Evolutionary conservation across 768 basidiomycete genomes (phyloP).

Genomic region (Suillus sp.): DNA sequence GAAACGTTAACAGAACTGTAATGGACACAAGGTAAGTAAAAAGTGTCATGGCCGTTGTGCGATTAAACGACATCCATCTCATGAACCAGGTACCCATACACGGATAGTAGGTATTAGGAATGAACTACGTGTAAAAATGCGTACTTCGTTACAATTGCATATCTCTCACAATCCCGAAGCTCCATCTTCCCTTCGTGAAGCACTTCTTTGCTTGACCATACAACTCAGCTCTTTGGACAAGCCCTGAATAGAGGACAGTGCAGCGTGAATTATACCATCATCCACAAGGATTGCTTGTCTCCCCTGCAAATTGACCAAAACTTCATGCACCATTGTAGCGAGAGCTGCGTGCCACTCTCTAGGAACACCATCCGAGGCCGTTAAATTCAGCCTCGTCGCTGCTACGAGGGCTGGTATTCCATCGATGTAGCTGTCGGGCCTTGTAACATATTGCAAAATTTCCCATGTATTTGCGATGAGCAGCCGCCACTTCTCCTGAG

Average conservation of each 20-base stretch:
- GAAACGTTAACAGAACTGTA: no score
- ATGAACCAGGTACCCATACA: not conserved
- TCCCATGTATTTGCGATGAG: not conserved
- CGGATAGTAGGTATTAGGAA: not conserved
- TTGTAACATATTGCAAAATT: no score
- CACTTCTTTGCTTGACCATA: not conserved
- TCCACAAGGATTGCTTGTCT: not conserved
- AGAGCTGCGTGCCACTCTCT: not conserved
- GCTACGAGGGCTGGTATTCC: not conserved
- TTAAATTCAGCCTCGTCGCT: not conserved
- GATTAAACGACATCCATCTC: not conserved
- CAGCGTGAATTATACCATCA: not conserved
- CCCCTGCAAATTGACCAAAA: not conserved
- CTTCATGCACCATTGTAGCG: not conserved
- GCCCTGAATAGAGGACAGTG: not conserved
- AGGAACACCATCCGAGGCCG: not conserved
- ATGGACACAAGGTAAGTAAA: no score
- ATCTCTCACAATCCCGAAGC: not conserved
- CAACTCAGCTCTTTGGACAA: not conserved
- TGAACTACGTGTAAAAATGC: not conserved
- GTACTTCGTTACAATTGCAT: not conserved
- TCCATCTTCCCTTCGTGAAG: not conserved
- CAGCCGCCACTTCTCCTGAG: not conserved
- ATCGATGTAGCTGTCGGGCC: not conserved
- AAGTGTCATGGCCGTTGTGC: not conserved